Evolutionary conservation across 768 basidiomycete genomes (phyloP).

Genomic region (Russula sp.): DNA sequence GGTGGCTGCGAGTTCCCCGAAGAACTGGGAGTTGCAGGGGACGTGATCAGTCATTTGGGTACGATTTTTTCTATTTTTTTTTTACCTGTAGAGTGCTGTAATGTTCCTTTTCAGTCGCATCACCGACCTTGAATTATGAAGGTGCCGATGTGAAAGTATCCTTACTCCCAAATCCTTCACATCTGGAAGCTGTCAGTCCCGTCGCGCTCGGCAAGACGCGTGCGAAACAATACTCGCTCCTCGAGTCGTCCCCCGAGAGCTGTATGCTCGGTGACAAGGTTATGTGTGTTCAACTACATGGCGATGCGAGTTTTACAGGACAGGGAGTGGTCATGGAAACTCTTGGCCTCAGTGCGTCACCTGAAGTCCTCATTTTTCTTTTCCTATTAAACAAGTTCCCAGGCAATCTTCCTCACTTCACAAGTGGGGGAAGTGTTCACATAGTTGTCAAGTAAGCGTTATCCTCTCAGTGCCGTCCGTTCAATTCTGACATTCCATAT

Average conservation of each 20-base stretch:
- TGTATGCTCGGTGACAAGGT: slow-evolving; percentile 60
- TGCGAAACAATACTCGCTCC: slow-evolving; percentile 81
- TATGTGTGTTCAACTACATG: slow-evolving; percentile 88
- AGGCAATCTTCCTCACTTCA: slow-evolving; percentile 90
- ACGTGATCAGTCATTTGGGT: slow-evolving; percentile 87
- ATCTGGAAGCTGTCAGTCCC: slow-evolving; percentile 84
- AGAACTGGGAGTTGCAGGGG: slow-evolving; percentile 66
- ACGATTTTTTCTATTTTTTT: slow-evolving; percentile 27
- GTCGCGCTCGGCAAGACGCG: slow-evolving; percentile 88
- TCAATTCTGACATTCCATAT: slow-evolving; percentile 15
- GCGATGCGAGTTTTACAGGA: slow-evolving; percentile 88
- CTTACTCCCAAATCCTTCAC: slow-evolving; percentile 76
- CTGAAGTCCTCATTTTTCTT: background rate
- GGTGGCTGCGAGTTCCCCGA: slow-evolving; percentile 71
- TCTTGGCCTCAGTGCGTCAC: slow-evolving; percentile 68
- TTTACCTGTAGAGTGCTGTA: slow-evolving; percentile 6
- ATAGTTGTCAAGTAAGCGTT: slow-evolving; percentile 80
- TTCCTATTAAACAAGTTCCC: background rate
- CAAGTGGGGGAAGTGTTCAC: slow-evolving; percentile 86
- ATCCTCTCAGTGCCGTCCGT: background rate
- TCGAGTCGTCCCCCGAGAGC: slow-evolving; percentile 53
- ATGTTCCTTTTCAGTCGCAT: slow-evolving; percentile 47
- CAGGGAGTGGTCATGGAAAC: slow-evolving; percentile 90
- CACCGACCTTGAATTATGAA: slow-evolving; percentile 58
- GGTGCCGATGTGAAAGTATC: slow-evolving; percentile 64